A percentile compares a stretch with the other conserved stretches of the same genome.
Evolutionary conservation across 345 rosid genomes (phyloP).

Genomic region (Noccaea bulbosa): DNA sequence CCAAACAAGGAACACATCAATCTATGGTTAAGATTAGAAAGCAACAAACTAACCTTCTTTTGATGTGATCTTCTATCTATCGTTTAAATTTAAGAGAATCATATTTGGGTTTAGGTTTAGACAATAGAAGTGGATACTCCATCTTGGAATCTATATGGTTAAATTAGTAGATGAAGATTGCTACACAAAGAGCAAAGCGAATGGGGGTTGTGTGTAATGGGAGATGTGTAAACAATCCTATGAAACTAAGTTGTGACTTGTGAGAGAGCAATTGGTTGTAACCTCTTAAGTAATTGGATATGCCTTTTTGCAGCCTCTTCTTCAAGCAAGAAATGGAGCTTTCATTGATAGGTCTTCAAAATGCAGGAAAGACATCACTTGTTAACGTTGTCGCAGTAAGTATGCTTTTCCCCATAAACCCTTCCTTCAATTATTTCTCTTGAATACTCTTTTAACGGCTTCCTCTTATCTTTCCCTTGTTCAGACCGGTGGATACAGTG

Average conservation of each 20-base stretch:
- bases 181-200: background rate
- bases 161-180: slow-evolving; percentile 3
- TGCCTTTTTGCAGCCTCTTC: slow-evolving; percentile 62
- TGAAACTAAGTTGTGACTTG: background rate
- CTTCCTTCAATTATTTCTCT: slow-evolving; percentile 2
- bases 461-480: slow-evolving; percentile 37
- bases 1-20: slow-evolving; percentile 4
- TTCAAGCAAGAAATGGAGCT: slow-evolving; percentile 92
- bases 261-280: background rate
- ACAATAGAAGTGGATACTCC: background rate
- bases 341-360: slow-evolving; percentile 86
- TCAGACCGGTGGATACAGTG: slow-evolving; percentile 89
- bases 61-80: slow-evolving; percentile 6
- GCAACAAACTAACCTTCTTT: slow-evolving; percentile 3
- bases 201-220: background rate
- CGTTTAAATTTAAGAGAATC: background rate
- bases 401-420: slow-evolving; percentile 5
- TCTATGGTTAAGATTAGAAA: slow-evolving; percentile 2
- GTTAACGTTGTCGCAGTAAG: slow-evolving; percentile 83
- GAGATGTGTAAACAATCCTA: background rate
- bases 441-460: slow-evolving; percentile 30
- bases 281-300: background rate
- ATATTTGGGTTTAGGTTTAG: slow-evolving; percentile 6
- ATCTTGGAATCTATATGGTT: slow-evolving; percentile 23
- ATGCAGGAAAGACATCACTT: slow-evolving; percentile 88